Base-by-base conservation (phyloP, 139 green algal species). In the Chlamydomonas incerta region DNA sequence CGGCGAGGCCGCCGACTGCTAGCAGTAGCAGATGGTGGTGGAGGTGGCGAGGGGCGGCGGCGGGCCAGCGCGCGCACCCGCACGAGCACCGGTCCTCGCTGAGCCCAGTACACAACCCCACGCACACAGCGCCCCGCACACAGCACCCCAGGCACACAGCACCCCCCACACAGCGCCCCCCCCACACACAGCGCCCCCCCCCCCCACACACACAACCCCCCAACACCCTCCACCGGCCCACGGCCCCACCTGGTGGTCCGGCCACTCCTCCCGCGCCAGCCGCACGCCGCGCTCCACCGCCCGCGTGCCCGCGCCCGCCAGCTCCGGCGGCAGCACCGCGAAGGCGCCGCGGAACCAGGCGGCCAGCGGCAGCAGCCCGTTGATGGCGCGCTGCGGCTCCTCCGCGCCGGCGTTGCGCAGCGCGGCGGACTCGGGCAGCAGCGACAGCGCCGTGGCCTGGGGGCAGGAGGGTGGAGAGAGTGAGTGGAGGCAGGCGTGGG, bases 361-460 rank as follows among this genome's bases (percentile, higher is more conserved):
- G 14, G 90, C 28, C 46, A 94, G 60, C 28, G 90, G 89, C 68
- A 57, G 74, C 60, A 94, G 65, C 14, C 80, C 83, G 73, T 87
- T 83, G 65, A 90, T 74, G 46, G 74, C 68, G 11, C 75, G 68
- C 37, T 77, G 70, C 20, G 83, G 46, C 31, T 88, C 89, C 65
- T 87, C 58, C 8, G 35, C 67, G 10, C 34, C 37, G 37, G 63
- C 66, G 76, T 80, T 86, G 55, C 81, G 70, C 50, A 69, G 68
- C 8, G 70, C 57, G 2, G 86, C 47, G 2, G 75, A 33, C n/a
- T 70, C 15, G 1, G 67, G 72, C 62, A 93, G 57, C 52, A 93
- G 31, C 6, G 93, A 96, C 55, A 95, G 85, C 66, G 92, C 37
- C 35, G 87, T 68, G 18, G 91, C 89, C 87, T 95, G 89, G 35